Conservation (phyloP, 139 green algal species). For the Ettlia oleoabundans region DNA sequence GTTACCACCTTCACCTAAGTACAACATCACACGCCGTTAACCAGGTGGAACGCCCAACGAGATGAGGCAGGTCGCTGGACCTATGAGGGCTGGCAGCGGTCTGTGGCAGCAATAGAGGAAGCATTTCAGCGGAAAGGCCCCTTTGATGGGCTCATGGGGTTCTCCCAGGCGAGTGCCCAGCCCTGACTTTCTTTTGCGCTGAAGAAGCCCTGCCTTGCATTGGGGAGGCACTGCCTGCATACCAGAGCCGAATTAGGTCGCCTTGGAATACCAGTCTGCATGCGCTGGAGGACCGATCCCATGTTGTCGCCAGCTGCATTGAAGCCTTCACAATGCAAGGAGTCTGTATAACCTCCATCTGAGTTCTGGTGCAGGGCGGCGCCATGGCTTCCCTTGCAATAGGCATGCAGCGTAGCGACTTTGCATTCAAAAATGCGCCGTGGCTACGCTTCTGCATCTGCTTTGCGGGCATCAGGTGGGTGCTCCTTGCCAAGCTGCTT, state of each 20-base stretch:
- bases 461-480: constrained; percentile 58
- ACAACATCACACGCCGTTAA: background rate
- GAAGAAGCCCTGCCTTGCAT: background rate
- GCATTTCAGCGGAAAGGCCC: constrained; percentile 45
- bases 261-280: background rate
- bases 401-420: constrained; percentile 44
- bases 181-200: too few relatives aligned
- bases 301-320: too few relatives aligned
- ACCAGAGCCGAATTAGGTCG: background rate
- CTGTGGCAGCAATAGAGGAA: constrained; percentile 38
- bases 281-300: too few relatives aligned
- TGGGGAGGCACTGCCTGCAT: background rate
- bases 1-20: too few relatives aligned
- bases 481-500: background rate
- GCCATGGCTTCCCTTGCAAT: constrained; percentile 42
- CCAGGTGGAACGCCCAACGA: constrained; percentile 53
- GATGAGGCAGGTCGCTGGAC: constrained; percentile 21
- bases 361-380: constrained; percentile 36
- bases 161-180: constrained; percentile 47
- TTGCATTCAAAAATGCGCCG: constrained; percentile 35
- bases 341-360: background rate
- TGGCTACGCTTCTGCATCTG: constrained; percentile 57
- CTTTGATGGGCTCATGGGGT: constrained; percentile 70
- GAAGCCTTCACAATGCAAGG: too few relatives aligned
- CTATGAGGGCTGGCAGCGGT: constrained; percentile 54